Base-by-base conservation (phyloP, 1,139 yeast species). In the Hansenula sp. region DNA sequence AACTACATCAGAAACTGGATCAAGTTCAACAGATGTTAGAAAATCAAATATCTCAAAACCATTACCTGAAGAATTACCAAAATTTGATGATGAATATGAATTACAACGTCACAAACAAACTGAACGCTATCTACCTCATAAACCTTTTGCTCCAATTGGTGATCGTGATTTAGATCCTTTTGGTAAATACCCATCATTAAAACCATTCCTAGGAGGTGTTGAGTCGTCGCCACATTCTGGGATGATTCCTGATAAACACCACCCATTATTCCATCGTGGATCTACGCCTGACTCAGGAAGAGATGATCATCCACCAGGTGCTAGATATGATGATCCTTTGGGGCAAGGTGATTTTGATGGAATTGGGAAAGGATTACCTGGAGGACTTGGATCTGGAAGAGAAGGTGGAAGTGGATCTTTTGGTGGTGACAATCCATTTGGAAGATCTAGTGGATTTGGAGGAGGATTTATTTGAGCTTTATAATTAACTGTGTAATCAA, bases 321-420 rank as follows among this genome's bases (percentile, higher is more conserved):
- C 81, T 4, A 57, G 82, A 34, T 75, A 61, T 45, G 82, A 75
- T 51, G 80, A 76, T 45, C 84, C 84, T 0, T 59, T 66, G 39
- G 64, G 70, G 3, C 71, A 65, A 33, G 73, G 68, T 37, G 69
- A 71, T 46, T 46, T 70, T 44, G 72, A 68, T 26, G 55, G 63
- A 30, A 51, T 69, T 34, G 79, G 79, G 0, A 59, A 59, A 44
- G 79, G 79, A 0, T 59, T 75, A n/a, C 79, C 80, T 0, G 71
- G 72, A 2, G 61, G 64, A 19, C 53, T 66, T 41, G 62, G 75
- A 17, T 50, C 57, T 1, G 46, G 51, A 2, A 20, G 45, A 13
- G 27, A 44, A n/a, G 34, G 35, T 9, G 28, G 40, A 14, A 33
- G 40, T 10, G 32, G 36, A 6, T n/a, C 34, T 3, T 32, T 32